Evolutionary conservation across 352 stramenopile genomes (phyloP).

Genomic region (Blastocystis hominis): DNA sequence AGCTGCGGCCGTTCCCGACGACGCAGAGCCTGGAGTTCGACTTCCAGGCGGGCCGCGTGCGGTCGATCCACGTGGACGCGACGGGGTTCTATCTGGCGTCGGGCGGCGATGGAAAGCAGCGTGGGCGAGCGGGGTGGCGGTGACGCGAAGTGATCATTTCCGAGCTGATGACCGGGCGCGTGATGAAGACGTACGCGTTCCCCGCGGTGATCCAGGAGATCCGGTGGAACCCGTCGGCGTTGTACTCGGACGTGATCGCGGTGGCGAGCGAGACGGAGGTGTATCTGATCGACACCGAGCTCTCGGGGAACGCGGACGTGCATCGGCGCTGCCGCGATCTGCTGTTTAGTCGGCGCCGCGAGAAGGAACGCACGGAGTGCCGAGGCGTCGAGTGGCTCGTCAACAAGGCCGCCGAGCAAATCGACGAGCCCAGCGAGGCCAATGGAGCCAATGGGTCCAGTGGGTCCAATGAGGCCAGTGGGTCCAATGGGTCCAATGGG

Average conservation of each 20-base stretch:
- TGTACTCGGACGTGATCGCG: slow-evolving; percentile 82
- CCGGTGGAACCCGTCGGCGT: slow-evolving; percentile 61
- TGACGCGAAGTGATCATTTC: slow-evolving; percentile 77
- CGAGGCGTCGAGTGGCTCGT: slow-evolving; percentile 28
- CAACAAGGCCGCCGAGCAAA: background rate
- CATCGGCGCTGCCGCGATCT: slow-evolving; percentile 14
- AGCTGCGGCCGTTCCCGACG: slow-evolving; percentile 95
- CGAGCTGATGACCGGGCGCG: slow-evolving; percentile 82
- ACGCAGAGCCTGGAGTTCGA: slow-evolving; percentile 75
- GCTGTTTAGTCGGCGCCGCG: background rate
- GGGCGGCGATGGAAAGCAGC: slow-evolving; percentile 78
- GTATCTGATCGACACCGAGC: slow-evolving; percentile 38
- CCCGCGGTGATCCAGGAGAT: background rate
- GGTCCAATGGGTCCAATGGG: no score
- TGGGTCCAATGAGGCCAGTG: no score
- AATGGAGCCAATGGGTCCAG: no score
- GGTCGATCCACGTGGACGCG: slow-evolving; percentile 81
- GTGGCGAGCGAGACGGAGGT: slow-evolving; percentile 62
- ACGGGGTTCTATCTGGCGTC: slow-evolving; percentile 92
- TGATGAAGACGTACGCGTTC: slow-evolving; percentile 10
- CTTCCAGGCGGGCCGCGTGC: slow-evolving; percentile 77
- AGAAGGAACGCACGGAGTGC: background rate
- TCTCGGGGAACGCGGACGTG: slow-evolving; percentile 13
- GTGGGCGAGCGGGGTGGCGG: background rate
- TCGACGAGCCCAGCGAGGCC: background rate